Evolutionary conservation across 176 grass and related monocot genomes (phyloP).

Genomic region (Dendrocalamus sinicus): DNA sequence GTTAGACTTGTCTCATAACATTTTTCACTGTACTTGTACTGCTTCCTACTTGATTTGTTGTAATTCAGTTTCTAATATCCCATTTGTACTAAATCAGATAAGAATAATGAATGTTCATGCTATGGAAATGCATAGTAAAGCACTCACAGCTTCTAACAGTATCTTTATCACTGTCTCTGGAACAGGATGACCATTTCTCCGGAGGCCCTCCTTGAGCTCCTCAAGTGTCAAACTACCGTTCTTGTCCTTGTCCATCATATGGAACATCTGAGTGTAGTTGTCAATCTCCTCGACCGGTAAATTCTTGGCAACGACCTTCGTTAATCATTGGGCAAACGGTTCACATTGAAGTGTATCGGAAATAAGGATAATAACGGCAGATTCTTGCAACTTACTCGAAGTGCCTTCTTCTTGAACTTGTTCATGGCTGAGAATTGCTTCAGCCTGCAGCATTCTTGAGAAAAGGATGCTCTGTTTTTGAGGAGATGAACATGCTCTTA

Average conservation of each 20-base stretch:
- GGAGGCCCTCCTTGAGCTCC: conserved; percentile 76
- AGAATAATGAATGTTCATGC: neutral
- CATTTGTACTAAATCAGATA: conserved; percentile 12
- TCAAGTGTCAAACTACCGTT: conserved; percentile 67
- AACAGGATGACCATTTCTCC: conserved; percentile 58
- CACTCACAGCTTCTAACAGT: conserved; percentile 86
- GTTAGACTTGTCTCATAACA: neutral
- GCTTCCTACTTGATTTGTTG: conserved; percentile 23
- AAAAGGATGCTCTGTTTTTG: conserved; percentile 81
- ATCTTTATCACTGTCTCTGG: conserved; percentile 73
- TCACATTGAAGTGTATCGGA: conserved; percentile 8
- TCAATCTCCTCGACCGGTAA: conserved; percentile 68
- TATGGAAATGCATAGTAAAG: conserved; percentile 6
- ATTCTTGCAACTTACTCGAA: conserved; percentile 62
- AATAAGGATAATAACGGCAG: conserved; percentile 16
- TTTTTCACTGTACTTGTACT: conserved; percentile 12
- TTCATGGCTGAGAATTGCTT: conserved; percentile 95
- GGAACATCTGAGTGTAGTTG: conserved; percentile 73
- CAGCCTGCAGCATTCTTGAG: conserved; percentile 73
- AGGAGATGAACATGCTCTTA: conserved; percentile 20
- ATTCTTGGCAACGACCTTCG: conserved; percentile 76
- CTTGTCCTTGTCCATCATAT: conserved; percentile 83
- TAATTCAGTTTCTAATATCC: conserved; percentile 14
- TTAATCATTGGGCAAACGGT: conserved; percentile 25
- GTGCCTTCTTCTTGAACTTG: conserved; percentile 92